Percentiles rank a stretch among this genome's conserved stretches.
Evolutionary conservation across 257 asterid species (phyloP).

Genomic region (Buddleja alternifolia): DNA sequence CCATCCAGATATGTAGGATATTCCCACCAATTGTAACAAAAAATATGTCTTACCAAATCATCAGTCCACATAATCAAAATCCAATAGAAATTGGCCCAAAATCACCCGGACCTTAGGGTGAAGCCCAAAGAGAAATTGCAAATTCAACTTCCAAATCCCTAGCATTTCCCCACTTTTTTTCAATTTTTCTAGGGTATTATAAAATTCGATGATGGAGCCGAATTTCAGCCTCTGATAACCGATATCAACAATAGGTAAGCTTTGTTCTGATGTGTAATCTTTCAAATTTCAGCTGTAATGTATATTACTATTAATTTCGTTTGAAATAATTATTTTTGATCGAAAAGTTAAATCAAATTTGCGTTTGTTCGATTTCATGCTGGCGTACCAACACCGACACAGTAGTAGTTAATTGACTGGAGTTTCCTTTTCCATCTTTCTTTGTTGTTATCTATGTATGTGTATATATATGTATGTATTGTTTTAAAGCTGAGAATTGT

Average conservation of each 20-base stretch:
- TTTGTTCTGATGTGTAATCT: not conserved
- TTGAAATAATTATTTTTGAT: not conserved
- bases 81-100: too few species aligned
- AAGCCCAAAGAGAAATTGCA: not conserved
- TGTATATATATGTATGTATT: too few species aligned
- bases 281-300: not conserved
- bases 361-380: slow-evolving; percentile 3
- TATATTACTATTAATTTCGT: not conserved
- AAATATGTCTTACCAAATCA: too few species aligned
- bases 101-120: too few species aligned
- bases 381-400: not conserved
- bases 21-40: too few species aligned
- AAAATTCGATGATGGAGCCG: not conserved
- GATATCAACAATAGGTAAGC: not conserved
- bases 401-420: not conserved
- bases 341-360: too few species aligned
- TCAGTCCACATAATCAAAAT: too few species aligned
- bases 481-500: not conserved
- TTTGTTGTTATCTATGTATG: too few species aligned
- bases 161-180: not conserved
- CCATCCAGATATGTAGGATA: too few species aligned
- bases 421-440: not conserved
- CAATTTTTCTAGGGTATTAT: not conserved
- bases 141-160: not conserved
- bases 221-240: not conserved